These are phyloP conservation scores for Dentipellis fragilis DNA, from an alignment of 768 basidiomycete genomes.

Conservation along the genomic window DNA sequence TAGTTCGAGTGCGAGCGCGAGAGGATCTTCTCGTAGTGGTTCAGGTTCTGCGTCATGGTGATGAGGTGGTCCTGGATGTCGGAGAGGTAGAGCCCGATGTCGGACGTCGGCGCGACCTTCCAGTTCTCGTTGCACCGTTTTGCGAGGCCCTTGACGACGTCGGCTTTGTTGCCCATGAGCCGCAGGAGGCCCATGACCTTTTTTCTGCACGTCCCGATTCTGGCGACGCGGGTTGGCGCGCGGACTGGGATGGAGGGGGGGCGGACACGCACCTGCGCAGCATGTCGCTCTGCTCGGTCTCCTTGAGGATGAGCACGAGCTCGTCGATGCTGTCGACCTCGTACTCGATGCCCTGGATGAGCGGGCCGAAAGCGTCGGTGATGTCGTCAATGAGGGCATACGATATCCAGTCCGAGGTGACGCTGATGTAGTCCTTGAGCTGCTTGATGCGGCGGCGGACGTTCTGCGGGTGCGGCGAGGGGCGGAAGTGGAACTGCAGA, in stretches of 20 bases:
- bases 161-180: conserved; percentile 99
- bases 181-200: conserved; percentile 97
- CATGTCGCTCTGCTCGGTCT: conserved; percentile 97
- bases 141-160: conserved; percentile 96
- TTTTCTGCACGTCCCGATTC: conserved; percentile 96
- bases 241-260: not conserved
- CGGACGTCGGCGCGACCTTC: conserved; percentile 95
- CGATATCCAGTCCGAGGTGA: conserved; percentile 99
- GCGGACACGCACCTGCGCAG: conserved; percentile 44
- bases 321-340: conserved; percentile 99
- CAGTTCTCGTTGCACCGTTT: conserved; percentile 99
- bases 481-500: conserved; percentile 87
- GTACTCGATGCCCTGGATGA: conserved; percentile 98
- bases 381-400: conserved; percentile 99
- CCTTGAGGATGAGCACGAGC: conserved; percentile 91
- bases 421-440: conserved; percentile 96
- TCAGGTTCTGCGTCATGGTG: conserved; percentile 99
- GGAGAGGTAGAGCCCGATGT: conserved; percentile 92
- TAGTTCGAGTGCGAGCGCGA: conserved; percentile 99
- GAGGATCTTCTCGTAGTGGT: conserved; percentile 99
- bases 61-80: conserved; percentile 98
- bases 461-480: conserved; percentile 95
- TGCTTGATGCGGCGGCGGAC: conserved; percentile 97
- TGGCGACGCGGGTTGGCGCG: conserved; percentile 11
- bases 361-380: conserved; percentile 96